Evolutionary conservation across 2,329 filamentous ascomycete species (phyloP), one percentile per base, ranked within the genome.

Genomic region (Arthrobotrys sinensis): DNA sequence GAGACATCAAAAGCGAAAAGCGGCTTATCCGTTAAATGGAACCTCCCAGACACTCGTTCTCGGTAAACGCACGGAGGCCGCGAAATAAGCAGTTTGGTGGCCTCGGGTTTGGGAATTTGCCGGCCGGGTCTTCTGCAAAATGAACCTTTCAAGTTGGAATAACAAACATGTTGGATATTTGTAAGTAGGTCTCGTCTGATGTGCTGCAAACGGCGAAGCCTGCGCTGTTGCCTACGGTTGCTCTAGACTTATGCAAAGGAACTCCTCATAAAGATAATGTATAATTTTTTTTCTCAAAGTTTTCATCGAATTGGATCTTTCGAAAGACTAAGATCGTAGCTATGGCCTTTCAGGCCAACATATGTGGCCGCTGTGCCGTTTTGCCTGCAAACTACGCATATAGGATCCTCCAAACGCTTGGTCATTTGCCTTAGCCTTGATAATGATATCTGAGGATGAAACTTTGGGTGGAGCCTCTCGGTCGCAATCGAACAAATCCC

Each of bases 61-160:
- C 75, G 73, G 73, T 77, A 77, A 77, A 52, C 66, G 66, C 73
- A 71, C 73, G 66, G 73, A 67, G 73, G 48, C 65, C 52, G 67
- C 73, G 67, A 71, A 62, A 68, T 63, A 68, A 75, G 70, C 43
- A 45, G 48, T 53, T 11, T 11, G 36, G 36, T 3, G 50, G 16
- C 38, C 45, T 65, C 38, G 52, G 40, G 21, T 36, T 60, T 67
- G 70, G 43, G 43, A 62, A 62, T 63, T 63, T 63, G 24, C 70
- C 63, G 70, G 70, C 53, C 53, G 36, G 36, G 55, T 40, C 43
- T 60, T 66, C 45, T 52, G 45, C 62, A 66, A 28, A 50, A 52
- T 66, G 32, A 52, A 38, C 32, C 8, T 21, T 38, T 52, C 62
- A n/a, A 36, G 38, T 28, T 7, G 2, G 34, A 50, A 52, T 34